Base-by-base conservation (phyloP, 2,329 filamentous ascomycete genomes). In the Plenodomus tracheiphilus region DNA sequence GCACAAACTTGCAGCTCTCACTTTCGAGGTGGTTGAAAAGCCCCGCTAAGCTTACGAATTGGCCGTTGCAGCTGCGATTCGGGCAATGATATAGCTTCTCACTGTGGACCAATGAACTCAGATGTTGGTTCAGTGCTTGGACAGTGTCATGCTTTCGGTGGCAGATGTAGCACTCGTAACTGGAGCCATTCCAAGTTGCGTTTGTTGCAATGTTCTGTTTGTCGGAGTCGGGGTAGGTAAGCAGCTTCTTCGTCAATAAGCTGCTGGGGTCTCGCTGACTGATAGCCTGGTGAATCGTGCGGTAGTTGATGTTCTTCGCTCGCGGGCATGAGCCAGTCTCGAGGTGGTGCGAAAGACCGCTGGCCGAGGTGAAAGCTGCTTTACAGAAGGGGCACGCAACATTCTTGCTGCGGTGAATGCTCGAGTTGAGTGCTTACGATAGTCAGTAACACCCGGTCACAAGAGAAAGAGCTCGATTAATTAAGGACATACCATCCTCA, bases 311-410 rank as follows among this genome's bases (percentile, higher is more conserved):
- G 2, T 55, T 45, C 0, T 62, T 68, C 0, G 80, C 79, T 0
- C 65, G 64, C 0, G 75, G 75, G 43, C 84, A 87, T 0, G 73
- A 66, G n/a, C 79, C 79, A 0, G 59, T 68, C 54, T 87, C 85
- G 1, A 87, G 66, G 53, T 87, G 82, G 60, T 84, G 74, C 0
- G 72, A 61, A 4, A 86, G 55, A 3, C 82, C 84, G 1, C 78
- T 81, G 1, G 82, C 81, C 0, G 79, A 78, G 9, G 75, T 69
- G 51, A 75, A 82, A 2, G 8, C 21, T 2, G 39, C 49, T 30
- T 71, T 61, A 68, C 85, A 87, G 59, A 83, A 86, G 0, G 80
- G 83, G 42, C 85, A 88, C 0, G 36, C 1, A 7, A 84, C 64
- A 2, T 64, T 64, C 0, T 40, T 49, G 45, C 77, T 77, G 0